Evolutionary conservation across 495 filamentous ascomycete species (phyloP), one percentile per base, ranked within the genome.

Genomic region (Aspergillus indologenus): DNA sequence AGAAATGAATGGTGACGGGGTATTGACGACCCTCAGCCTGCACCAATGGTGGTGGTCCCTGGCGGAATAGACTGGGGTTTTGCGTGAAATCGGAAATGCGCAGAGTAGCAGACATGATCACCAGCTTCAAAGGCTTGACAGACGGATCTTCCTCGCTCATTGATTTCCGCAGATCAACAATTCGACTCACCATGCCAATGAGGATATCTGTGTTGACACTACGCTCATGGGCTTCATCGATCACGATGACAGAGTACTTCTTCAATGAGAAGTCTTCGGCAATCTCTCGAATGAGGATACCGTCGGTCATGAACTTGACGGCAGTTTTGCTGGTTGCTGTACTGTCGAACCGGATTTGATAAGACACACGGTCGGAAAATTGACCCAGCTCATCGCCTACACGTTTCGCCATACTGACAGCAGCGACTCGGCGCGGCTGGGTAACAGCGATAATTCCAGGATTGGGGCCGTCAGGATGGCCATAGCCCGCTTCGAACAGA

Each of bases 261-360:
- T 79, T 84, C 23, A 99, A 76, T 4, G 90, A 77, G 70, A 98
- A 93, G 68, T 99, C 95, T 57, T 93, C 85, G 0, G 90, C 84
- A 46, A 96, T 88, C 67, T 99, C 95, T 51, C 93, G 86, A 15
- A 99, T 81, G 56, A 99, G 78, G 22, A 99, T 91, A 78, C 95
- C 95, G 70, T 99, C 95, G 0, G 95, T 99, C 91, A 99, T 97
- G 73, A 98, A 99, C 71, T 99, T 99, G 69, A 98, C 86, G 2
- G 92, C 88, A 0, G 95, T 99, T 58, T 92, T 87, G 44, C 84
- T 81, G n/a, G 83, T 84, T 1, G 87, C 86, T 2, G 86, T 91
- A 31, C 87, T 88, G 61, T 99, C 95, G 64, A 96, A 98, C 26
- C 95, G 87, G 64, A 99, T 96, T 66, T 96, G 92, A 70, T 98